Evolutionary conservation across 768 basidiomycete genomes (phyloP).

Genomic region (Plicaturopsis crispa): DNA sequence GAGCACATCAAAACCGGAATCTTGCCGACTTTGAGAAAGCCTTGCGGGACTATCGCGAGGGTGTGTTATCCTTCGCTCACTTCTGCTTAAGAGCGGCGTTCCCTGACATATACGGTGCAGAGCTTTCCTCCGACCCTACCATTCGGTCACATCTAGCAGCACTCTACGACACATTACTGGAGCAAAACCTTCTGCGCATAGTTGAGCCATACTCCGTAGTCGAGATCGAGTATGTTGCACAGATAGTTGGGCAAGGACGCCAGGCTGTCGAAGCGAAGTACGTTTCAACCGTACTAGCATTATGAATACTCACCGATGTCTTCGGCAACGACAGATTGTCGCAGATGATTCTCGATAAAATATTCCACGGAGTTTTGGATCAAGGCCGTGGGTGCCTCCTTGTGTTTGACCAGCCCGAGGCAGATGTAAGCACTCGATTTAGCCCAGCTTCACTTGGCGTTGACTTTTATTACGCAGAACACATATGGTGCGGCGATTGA

Average conservation of each 20-base stretch:
- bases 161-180: conserved; percentile 91
- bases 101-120: conserved; percentile 28
- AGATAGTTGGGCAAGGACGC: conserved; percentile 65
- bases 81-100: neutral
- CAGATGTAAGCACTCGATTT: conserved; percentile 69
- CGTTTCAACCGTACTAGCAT: conserved; percentile 17
- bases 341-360: conserved; percentile 97
- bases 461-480: conserved; percentile 43
- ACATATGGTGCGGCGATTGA: conserved; percentile 86
- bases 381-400: conserved; percentile 89
- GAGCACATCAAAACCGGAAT: conserved; percentile 88
- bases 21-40: conserved; percentile 86
- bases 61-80: conserved; percentile 25
- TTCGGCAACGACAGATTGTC: conserved; percentile 50
- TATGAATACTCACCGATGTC: conserved; percentile 4
- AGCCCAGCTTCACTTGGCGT: no score
- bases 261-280: conserved; percentile 90
- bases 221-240: conserved; percentile 84
- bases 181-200: conserved; percentile 91
- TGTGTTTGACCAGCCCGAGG: conserved; percentile 82
- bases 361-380: conserved; percentile 92
- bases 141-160: conserved; percentile 92
- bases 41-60: conserved; percentile 78
- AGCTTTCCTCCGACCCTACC: conserved; percentile 91
- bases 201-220: conserved; percentile 95